Base-by-base conservation (phyloP, 1,284 basidiomycete species). In the Uromyces viciae-fabae region DNA sequence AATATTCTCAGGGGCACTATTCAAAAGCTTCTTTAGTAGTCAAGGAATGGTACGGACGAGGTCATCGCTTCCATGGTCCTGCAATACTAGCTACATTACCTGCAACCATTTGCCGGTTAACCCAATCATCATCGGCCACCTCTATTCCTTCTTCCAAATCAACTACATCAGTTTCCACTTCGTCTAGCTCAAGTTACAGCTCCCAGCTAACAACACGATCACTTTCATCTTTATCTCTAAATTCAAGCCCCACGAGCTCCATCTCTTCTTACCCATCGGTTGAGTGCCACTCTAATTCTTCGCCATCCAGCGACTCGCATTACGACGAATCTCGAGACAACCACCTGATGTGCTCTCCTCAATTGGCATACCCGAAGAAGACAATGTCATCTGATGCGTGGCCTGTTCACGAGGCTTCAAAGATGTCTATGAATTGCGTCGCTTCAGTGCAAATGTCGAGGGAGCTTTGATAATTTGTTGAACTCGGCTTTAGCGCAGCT, bases 1-100 rank as follows among this genome's bases (percentile, higher is more conserved):
- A 99, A 88, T 99, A 99, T 88, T 94, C 95, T 15, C 94, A 93
- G 84, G 91, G 91, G 40, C 95, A 94, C 88, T 98, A 95, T 88
- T 94, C 93, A 73, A 94, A 94, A 87, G 94, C 95, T 0, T 95
- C 97, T 42, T 93, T 92, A 22, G 90, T 93, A 84, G 93, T 94
- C 81, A 91, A 95, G 81, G 93, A 98, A 85, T 95, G 92, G 88
- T 99, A 98, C 85, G 86, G 88, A 49, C 86, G 85, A n/a, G 88
- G 88, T 43, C 86, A 87, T 33, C 87, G 88, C 33, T 88, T 87
- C 38, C 43, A 40, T 28, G 69, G 68, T n/a, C 68, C 75, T 19
- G 38, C 25, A 22, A 74, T 42, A 36, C 36, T 43, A 7, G 52
- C 54, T 25, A 40, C 31, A 3, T 36, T 58, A 3, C 52, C 74